These are phyloP conservation scores for Collybia mongolica DNA, from an alignment of 768 basidiomycete genomes.

Conservation along the genomic window DNA sequence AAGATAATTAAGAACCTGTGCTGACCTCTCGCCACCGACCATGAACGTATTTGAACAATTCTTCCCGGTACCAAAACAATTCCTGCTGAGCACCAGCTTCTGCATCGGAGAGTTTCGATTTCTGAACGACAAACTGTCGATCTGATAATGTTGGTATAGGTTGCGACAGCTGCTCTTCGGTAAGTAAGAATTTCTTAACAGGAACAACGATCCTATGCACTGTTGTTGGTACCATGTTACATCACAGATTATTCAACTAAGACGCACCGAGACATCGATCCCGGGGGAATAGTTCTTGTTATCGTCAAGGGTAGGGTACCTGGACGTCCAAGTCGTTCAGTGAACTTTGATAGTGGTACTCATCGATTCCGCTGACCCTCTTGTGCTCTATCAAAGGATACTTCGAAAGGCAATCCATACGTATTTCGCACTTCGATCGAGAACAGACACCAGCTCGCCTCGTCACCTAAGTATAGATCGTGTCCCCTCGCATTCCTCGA, in stretches of 20 bases:
- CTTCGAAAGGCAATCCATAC: conserved; percentile 90
- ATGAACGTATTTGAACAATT: conserved; percentile 65
- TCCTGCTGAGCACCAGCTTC: conserved; percentile 71
- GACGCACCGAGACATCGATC: conserved; percentile 76
- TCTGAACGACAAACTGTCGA: conserved; percentile 87
- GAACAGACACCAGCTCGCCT: conserved; percentile 81
- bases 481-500: conserved; percentile 20
- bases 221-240: no score
- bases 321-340: conserved; percentile 15
- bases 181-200: conserved; percentile 65
- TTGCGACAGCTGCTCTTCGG: conserved; percentile 52
- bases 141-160: conserved; percentile 86
- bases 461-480: conserved; percentile 42
- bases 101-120: conserved; percentile 55
- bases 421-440: conserved; percentile 90
- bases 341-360: no score
- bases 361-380: conserved; percentile 42
- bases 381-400: conserved; percentile 68
- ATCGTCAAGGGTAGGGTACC: conserved; percentile 34
- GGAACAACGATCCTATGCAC: conserved; percentile 61
- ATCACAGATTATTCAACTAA: no score
- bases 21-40: conserved; percentile 88
- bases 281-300: conserved; percentile 75
- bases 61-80: conserved; percentile 96
- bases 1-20: neutral